Evolutionary conservation across 179 eudicot species (phyloP).

Genomic region (Camellia oleifera): DNA sequence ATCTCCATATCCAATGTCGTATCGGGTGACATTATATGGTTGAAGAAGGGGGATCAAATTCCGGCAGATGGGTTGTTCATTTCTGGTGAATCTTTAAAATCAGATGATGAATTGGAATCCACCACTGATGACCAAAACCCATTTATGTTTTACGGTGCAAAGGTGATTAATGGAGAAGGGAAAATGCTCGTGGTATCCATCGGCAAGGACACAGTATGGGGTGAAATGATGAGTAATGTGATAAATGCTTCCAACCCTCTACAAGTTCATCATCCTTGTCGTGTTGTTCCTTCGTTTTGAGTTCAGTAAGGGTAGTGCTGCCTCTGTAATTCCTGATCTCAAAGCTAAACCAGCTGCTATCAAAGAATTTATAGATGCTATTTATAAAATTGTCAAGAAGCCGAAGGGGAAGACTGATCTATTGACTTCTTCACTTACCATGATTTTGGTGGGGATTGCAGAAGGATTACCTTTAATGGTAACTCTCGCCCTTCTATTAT

Average conservation of each 20-base stretch:
- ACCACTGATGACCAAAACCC: slow-evolving; percentile 16
- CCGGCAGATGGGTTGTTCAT: slow-evolving; percentile 15
- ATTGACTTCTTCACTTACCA: slow-evolving; percentile 13
- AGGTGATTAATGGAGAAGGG: slow-evolving; percentile 21
- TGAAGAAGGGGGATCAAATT: background rate
- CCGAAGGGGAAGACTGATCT: slow-evolving; percentile 9
- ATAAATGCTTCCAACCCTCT: slow-evolving; percentile 1
- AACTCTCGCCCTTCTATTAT: slow-evolving; percentile 14
- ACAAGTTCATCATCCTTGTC: slow-evolving; percentile 5
- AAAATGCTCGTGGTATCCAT: slow-evolving; percentile 20
- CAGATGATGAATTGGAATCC: background rate
- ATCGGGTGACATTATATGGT: slow-evolving; percentile 9
- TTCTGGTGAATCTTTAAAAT: background rate
- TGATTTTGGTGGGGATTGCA: slow-evolving; percentile 19
- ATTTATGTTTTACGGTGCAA: slow-evolving; percentile 19
- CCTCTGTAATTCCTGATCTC: background rate
- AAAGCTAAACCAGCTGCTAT: slow-evolving; percentile 12
- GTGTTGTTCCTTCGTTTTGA: slow-evolving; percentile 14
- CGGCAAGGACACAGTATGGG: slow-evolving; percentile 16
- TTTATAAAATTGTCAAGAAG: slow-evolving; percentile 16
- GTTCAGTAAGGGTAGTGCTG: slow-evolving; percentile 1
- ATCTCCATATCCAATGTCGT: slow-evolving; percentile 6
- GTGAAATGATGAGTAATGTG: slow-evolving; percentile 20
- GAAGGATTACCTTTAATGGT: slow-evolving; percentile 24
- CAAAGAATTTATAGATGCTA: background rate